A percentile compares a stretch with the other conserved stretches of the same genome.
Conservation (phyloP, 805 yeast species). For the Candida anglica region DNA sequence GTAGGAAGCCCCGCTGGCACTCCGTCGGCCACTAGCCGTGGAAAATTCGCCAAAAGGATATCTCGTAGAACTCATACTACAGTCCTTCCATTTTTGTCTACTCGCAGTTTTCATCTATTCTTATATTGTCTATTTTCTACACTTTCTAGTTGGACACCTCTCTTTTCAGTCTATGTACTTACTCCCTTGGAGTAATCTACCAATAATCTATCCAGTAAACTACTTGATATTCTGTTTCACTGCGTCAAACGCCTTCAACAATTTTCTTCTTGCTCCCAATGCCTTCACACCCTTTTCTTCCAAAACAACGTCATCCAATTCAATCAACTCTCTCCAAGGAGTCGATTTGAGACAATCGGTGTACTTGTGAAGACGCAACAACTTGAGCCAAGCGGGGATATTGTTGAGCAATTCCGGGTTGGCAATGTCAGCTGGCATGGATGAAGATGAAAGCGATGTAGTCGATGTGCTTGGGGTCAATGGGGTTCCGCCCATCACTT, state of each 20-base stretch:
- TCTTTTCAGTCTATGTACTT: no score
- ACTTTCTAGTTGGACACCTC: no score
- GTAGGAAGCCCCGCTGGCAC: no score
- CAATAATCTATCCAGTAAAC: conserved; percentile 6
- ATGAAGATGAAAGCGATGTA: conserved; percentile 13
- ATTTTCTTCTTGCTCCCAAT: conserved; percentile 91
- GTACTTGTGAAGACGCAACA: conserved; percentile 88
- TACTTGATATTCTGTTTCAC: conserved; percentile 40
- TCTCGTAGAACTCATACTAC: no score
- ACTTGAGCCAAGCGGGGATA: conserved; percentile 89
- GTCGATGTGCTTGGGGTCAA: conserved; percentile 6
- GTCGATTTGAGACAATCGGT: conserved; percentile 75
- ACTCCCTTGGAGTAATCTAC: no score
- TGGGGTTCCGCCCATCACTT: conserved; percentile 2
- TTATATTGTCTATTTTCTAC: no score
- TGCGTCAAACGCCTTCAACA: conserved; percentile 84
- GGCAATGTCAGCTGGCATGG: conserved; percentile 42
- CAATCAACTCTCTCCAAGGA: conserved; percentile 76
- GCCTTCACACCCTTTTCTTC: conserved; percentile 85
- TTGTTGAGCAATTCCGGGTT: conserved; percentile 55
- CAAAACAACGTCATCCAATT: conserved; percentile 62
- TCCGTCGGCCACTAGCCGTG: no score
- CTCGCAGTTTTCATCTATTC: no score
- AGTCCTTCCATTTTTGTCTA: no score
- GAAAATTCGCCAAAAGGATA: no score